Conservation (phyloP, 257 asterid genomes). For the Vinca minor region DNA sequence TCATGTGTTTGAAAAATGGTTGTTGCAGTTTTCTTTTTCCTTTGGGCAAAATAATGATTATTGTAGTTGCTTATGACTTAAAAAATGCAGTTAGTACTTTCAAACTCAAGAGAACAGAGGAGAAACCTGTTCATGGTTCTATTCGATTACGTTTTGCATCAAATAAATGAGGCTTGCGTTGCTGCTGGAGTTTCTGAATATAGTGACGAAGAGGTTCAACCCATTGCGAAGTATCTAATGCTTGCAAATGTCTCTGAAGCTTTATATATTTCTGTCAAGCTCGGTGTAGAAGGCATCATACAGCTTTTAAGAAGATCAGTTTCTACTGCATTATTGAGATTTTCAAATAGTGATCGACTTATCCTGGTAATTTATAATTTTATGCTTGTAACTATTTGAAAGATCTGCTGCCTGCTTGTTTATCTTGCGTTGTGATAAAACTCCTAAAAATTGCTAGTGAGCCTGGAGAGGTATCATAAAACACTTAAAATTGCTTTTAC, state of each 20-base stretch:
- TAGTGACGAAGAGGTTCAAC: constrained; percentile 86
- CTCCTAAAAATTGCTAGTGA: no score
- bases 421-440: no score
- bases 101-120: constrained; percentile 89
- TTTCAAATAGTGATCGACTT: constrained; percentile 82
- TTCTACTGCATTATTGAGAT: constrained; percentile 70
- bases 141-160: constrained; percentile 82
- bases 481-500: not conserved
- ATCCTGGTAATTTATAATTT: constrained; percentile 46
- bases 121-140: constrained; percentile 88
- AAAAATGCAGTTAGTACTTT: constrained; percentile 67
- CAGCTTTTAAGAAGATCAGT: constrained; percentile 81
- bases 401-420: not conserved
- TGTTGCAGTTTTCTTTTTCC: not conserved
- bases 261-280: constrained; percentile 77
- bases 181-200: constrained; percentile 83
- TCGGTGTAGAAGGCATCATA: constrained; percentile 88
- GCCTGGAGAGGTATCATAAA: not conserved
- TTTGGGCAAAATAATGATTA: no score
- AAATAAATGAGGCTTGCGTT: constrained; percentile 72
- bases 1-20: not conserved
- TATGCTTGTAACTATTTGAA: not conserved
- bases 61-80: constrained; percentile 15
- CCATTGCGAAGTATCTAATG: constrained; percentile 86
- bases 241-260: constrained; percentile 99